phyloP scores from a whole-genome alignment of 805 yeast genomes.

The Monosporozyma unispora region DNA sequence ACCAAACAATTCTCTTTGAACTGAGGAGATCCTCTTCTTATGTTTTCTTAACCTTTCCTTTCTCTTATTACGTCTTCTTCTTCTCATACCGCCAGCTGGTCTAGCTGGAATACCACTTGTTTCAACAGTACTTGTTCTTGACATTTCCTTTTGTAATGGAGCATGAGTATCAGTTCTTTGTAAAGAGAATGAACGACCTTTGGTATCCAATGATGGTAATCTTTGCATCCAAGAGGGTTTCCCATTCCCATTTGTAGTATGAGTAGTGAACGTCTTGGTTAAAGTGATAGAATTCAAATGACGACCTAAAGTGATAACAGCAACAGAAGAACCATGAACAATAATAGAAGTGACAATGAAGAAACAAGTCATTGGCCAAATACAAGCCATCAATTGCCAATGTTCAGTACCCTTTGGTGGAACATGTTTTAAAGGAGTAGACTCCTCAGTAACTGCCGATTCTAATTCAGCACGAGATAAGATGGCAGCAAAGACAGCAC shows the following conservation, averaged over 20 bases:
- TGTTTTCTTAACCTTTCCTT: constrained; percentile 24
- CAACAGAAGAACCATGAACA: constrained; percentile 88
- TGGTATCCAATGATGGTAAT: constrained; percentile 63
- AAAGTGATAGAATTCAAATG: constrained; percentile 86
- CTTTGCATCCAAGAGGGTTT: constrained; percentile 73
- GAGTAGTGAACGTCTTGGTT: constrained; percentile 80
- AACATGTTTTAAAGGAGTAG: constrained; percentile 46
- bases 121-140: constrained; percentile 40
- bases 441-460: constrained; percentile 37
- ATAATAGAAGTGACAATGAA: constrained; percentile 72
- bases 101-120: constrained; percentile 56
- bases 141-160: constrained; percentile 5
- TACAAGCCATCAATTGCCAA: constrained; percentile 48
- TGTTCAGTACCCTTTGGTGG: constrained; percentile 43
- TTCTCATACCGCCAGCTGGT: constrained; percentile 68
- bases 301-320: constrained; percentile 65
- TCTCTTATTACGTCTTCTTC: constrained; percentile 35
- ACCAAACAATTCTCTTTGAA: constrained; percentile 5
- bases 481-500: constrained; percentile 79
- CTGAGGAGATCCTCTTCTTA: constrained; percentile 23
- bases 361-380: constrained; percentile 83
- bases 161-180: constrained; percentile 65
- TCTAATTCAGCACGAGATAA: constrained; percentile 69
- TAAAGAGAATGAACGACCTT: constrained; percentile 67
- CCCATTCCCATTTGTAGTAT: constrained; percentile 45